Evolutionary conservation across 768 basidiomycete genomes (phyloP), one percentile per base, ranked within the genome.

Genomic region (Hygrocybe coccinea): DNA sequence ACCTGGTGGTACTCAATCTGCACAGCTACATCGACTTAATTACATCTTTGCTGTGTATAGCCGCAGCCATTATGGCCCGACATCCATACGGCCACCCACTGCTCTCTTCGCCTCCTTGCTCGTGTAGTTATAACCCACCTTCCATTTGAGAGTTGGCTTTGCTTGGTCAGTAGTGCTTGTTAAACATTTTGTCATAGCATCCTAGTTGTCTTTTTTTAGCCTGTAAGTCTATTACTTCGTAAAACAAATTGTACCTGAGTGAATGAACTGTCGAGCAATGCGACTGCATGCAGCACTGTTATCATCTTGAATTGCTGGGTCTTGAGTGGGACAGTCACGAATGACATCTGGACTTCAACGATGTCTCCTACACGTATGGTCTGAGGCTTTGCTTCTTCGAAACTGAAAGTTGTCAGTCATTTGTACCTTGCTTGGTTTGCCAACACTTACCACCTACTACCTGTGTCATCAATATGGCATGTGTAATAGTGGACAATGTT

Each of bases 1-100:
- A 73, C 7, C 72, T 76, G 58, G 73, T n/a, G n/a, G n/a, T n/a
- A n/a, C n/a, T 29, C 29, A 29, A 29, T 29, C 29, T 29, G 29
- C 29, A 29, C 29, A 29, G 29, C 29, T 29, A 29, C 29, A 29
- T 29, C 29, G 29, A 29, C 29, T 29, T 29, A 29, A 29, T 29
- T 29, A 29, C 29, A 29, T 29, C 29, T 41, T 21, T 41, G 39
- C 39, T 41, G 39, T 41, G 29, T 29, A 29, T 41, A 41, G 39
- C 19, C 29, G 29, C 29, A 29, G 29, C n/a, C 24, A 19, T 21
- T 25, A 47, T 47, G 14, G n/a, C 24, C 45, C n/a, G 24, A 12
- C 45, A 21, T 14, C 45, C n/a, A 21, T 25, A 25, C 21, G 12
- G 12, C n/a, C 24, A 47, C 3, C 45, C 45, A 47, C 22, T 19